Conservation (phyloP, 179 eudicot genomes). For the Patellifolia procumbens region DNA sequence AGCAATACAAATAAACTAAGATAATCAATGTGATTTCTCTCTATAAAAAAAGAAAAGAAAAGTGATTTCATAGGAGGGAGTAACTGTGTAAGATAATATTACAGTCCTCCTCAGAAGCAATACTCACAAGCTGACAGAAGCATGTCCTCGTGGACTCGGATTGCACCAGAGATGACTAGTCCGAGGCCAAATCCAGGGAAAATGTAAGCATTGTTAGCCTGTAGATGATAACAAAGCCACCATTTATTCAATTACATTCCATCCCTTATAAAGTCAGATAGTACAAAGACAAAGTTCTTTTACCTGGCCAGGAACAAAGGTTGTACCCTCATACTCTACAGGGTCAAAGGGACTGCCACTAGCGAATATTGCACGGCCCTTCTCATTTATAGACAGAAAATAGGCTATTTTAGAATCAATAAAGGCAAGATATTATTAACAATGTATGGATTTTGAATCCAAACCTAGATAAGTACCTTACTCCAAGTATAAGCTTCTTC, state of each 20-base stretch:
- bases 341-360: slow-evolving; percentile 97
- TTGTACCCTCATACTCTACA: slow-evolving; percentile 68
- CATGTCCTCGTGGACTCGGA: slow-evolving; percentile 91
- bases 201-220: slow-evolving; percentile 96
- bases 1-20: background rate
- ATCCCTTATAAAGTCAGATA: background rate
- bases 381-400: slow-evolving; percentile 11
- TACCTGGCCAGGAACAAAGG: slow-evolving; percentile 86
- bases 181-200: slow-evolving; percentile 97
- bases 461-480: slow-evolving; percentile 39
- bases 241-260: background rate
- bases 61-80: too few species aligned
- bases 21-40: too few species aligned
- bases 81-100: background rate
- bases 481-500: slow-evolving; percentile 17
- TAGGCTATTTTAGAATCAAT: slow-evolving; percentile 10
- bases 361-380: slow-evolving; percentile 95
- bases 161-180: slow-evolving; percentile 88
- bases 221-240: slow-evolving; percentile 20
- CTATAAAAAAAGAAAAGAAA: too few species aligned
- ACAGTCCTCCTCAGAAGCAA: background rate
- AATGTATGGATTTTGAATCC: background rate
- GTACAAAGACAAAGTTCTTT: too few species aligned
- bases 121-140: slow-evolving; percentile 92
- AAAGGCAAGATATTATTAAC: background rate